These are phyloP conservation scores for Chlamydomonas sp. DNA, from an alignment of 139 green algal genomes.

Conservation along the genomic window DNA sequence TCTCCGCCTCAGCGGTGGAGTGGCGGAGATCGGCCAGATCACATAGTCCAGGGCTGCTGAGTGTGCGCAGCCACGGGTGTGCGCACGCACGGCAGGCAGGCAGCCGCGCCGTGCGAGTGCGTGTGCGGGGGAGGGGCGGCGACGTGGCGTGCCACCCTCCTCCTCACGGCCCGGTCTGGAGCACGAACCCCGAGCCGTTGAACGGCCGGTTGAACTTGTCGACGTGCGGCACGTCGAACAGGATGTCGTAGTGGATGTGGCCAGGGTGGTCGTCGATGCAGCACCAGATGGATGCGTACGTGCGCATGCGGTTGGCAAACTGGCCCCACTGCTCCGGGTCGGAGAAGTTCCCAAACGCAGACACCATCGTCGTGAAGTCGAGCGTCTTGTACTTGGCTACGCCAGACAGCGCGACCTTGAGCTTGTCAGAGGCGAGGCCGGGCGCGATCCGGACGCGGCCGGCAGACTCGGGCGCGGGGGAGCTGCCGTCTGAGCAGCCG, in stretches of 20 bases:
- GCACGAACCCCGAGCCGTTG: constrained; percentile 40
- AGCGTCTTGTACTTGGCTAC: constrained; percentile 34
- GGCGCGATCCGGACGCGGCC: constrained; percentile 21
- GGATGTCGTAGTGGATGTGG: constrained; percentile 87
- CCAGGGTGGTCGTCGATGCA: constrained; percentile 77
- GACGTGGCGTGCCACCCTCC: too few relatives aligned
- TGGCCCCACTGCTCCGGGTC: constrained; percentile 20
- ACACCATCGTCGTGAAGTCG: constrained; percentile 48
- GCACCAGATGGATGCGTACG: constrained; percentile 80
- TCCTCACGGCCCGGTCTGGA: constrained; percentile 55
- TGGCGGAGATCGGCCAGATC: too few relatives aligned
- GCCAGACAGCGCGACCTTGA: constrained; percentile 22
- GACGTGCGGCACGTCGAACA: constrained; percentile 57
- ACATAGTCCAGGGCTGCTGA: too few relatives aligned
- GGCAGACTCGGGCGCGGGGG: too few relatives aligned
- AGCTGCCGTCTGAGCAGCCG: constrained; percentile 32
- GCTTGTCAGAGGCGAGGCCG: constrained; percentile 29
- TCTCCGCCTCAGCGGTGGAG: too few relatives aligned
- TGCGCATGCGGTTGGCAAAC: constrained; percentile 56
- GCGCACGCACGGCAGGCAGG: too few relatives aligned
- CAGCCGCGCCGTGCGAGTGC: too few relatives aligned
- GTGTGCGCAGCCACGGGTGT: too few relatives aligned
- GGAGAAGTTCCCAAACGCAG: constrained; percentile 43
- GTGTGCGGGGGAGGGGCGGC: too few relatives aligned
- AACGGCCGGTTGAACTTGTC: constrained; percentile 57